phyloP scores from a whole-genome alignment of 805 yeast genomes.

The Wickerhamiella occidentalis region DNA sequence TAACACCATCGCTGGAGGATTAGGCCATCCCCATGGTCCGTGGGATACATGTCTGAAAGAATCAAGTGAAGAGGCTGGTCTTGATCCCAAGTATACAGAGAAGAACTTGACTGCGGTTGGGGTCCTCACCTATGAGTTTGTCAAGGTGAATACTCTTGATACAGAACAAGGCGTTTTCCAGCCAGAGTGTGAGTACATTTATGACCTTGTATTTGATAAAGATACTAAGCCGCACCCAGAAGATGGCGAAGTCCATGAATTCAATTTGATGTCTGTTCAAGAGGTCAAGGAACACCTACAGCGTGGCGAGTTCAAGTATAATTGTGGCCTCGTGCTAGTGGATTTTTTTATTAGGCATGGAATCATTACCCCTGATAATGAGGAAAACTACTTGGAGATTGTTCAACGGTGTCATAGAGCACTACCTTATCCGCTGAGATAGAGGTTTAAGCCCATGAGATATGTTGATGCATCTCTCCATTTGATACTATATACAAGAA shows the following conservation, averaged over 20 bases:
- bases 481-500: too few relatives aligned
- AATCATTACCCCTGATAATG: constrained; percentile 48
- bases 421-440: constrained; percentile 51
- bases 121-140: constrained; percentile 45
- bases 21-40: constrained; percentile 68
- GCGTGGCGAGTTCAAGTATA: constrained; percentile 70
- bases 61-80: constrained; percentile 81
- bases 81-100: constrained; percentile 41
- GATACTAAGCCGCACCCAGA: constrained; percentile 41
- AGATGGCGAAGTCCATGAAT: constrained; percentile 69
- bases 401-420: constrained; percentile 49
- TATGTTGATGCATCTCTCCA: too few relatives aligned
- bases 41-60: constrained; percentile 76
- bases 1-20: constrained; percentile 90
- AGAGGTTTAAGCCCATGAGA: too few relatives aligned
- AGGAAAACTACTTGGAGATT: constrained; percentile 53
- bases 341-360: constrained; percentile 89
- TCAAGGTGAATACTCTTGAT: constrained; percentile 24
- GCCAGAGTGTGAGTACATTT: constrained; percentile 78
- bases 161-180: constrained; percentile 51
- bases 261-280: constrained; percentile 47
- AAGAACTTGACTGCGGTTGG: constrained; percentile 43
- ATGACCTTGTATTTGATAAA: constrained; percentile 50
- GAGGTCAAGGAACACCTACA: constrained; percentile 42
- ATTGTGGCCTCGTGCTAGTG: constrained; percentile 64